A percentile compares a stretch with the other conserved stretches of the same genome.
These are phyloP conservation scores for Leucosporidium scottii DNA, from an alignment of 768 basidiomycete genomes.

Conservation along the genomic window DNA sequence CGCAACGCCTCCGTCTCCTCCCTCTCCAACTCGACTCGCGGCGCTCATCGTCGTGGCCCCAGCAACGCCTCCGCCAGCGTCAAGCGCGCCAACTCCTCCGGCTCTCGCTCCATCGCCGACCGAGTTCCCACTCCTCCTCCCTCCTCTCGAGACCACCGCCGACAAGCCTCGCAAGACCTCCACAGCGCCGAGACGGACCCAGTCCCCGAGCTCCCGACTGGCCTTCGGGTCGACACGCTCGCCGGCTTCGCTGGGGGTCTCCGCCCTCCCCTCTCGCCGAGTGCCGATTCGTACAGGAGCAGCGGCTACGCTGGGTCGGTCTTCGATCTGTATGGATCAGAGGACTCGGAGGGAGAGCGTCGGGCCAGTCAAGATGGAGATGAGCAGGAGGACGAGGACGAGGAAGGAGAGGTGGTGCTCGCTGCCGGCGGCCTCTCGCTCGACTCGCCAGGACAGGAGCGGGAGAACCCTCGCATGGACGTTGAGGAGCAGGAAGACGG, in stretches of 20 bases:
- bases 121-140: slow-evolving; percentile 17
- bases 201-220: not conserved
- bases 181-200: slow-evolving; percentile 7
- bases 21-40: slow-evolving; percentile 1
- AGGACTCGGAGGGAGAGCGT: slow-evolving; percentile 7
- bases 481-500: slow-evolving; percentile 1
- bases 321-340: slow-evolving; percentile 28
- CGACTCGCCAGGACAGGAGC: not conserved
- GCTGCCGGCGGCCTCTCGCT: not conserved
- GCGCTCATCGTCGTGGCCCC: not conserved
- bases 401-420: not conserved
- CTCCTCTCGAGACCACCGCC: not conserved
- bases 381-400: not conserved
- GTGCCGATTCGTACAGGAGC: slow-evolving; percentile 10
- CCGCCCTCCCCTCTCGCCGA: not conserved
- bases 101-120: slow-evolving; percentile 5
- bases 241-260: slow-evolving; percentile 3
- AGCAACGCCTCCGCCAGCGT: not conserved
- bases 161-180: slow-evolving; percentile 4
- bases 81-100: not conserved
- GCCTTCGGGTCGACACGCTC: not conserved
- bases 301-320: slow-evolving; percentile 27
- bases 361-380: not conserved
- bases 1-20: not conserved
- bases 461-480: not conserved